Evolutionary conservation across 1,284 basidiomycete genomes (phyloP).

Genomic region (Golubevia sp.): DNA sequence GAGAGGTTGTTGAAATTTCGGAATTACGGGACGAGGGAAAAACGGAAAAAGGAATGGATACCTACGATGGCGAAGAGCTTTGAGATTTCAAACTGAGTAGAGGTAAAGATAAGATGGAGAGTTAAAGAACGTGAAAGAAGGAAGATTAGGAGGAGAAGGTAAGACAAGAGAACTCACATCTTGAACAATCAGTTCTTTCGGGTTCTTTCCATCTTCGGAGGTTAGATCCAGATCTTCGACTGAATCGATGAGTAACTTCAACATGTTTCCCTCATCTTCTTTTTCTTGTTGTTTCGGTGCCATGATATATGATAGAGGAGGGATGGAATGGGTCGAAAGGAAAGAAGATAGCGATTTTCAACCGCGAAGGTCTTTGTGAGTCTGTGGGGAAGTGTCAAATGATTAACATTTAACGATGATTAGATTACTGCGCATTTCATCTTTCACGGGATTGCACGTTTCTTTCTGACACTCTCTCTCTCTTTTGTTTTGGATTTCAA

Average conservation of each 20-base stretch:
- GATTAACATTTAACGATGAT: too few species aligned
- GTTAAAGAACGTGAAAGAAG: too few species aligned
- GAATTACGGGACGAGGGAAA: not conserved
- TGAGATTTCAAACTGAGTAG: conserved; percentile 7
- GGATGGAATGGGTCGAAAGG: not conserved
- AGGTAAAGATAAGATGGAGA: too few species aligned
- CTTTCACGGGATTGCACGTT: too few species aligned
- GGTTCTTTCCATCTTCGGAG: conserved; percentile 13
- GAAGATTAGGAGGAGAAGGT: not conserved
- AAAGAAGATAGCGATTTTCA: too few species aligned
- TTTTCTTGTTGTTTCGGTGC: conserved; percentile 5
- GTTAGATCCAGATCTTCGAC: conserved; percentile 24
- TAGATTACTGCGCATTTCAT: too few species aligned
- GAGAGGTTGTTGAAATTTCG: not conserved
- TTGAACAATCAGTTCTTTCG: conserved; percentile 24
- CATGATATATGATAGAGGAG: not conserved
- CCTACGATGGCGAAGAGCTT: conserved; percentile 20
- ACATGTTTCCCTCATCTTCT: conserved; percentile 20
- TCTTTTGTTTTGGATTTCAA: too few species aligned
- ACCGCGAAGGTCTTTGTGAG: too few species aligned
- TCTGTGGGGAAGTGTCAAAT: too few species aligned
- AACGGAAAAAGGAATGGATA: not conserved
- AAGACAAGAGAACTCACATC: conserved; percentile 17
- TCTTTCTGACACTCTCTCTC: too few species aligned
- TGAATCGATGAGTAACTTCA: conserved; percentile 37